Evolutionary conservation across 805 yeast genomes (phyloP).

Genomic region (baker's yeast (Saccharomyces cerevisiae)): DNA sequence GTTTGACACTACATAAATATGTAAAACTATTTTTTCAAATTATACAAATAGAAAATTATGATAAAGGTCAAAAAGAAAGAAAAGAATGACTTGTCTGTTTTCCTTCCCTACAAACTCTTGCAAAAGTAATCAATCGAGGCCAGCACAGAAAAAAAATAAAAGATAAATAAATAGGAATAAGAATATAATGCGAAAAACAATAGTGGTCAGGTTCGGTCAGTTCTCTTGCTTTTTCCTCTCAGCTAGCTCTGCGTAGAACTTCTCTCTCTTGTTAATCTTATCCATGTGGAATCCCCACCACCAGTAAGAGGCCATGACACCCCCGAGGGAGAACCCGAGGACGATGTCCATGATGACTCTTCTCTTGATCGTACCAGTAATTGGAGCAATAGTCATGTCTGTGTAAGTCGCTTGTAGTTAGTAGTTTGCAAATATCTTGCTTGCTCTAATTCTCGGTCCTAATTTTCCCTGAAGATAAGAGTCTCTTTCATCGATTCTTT

Average conservation of each 20-base stretch:
- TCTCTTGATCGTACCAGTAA: slow-evolving; percentile 74
- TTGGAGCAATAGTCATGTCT: slow-evolving; percentile 73
- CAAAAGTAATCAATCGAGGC: not conserved
- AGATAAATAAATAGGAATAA: not conserved
- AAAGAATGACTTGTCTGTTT: not conserved
- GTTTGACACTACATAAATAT: not conserved
- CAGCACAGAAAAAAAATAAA: not conserved
- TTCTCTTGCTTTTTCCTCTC: slow-evolving; percentile 48
- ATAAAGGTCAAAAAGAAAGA: not conserved
- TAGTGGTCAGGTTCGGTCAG: not conserved
- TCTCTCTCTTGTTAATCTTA: slow-evolving; percentile 67
- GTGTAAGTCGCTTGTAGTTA: slow-evolving; percentile 7
- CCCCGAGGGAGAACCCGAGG: slow-evolving; percentile 58
- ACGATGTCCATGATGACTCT: slow-evolving; percentile 72
- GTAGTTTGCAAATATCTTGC: slow-evolving; percentile 3
- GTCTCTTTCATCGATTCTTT: not conserved
- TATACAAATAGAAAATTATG: not conserved
- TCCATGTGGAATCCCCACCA: slow-evolving; percentile 82
- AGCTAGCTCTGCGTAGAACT: slow-evolving; percentile 71
- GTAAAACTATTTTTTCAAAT: not conserved
- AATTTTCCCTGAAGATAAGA: not conserved
- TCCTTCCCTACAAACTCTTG: not conserved
- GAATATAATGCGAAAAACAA: not conserved
- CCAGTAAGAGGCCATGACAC: slow-evolving; percentile 63
- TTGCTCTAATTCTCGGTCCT: not conserved